Conservation (phyloP, 129 eudicot genomes). For the Ambrosia trifida region DNA sequence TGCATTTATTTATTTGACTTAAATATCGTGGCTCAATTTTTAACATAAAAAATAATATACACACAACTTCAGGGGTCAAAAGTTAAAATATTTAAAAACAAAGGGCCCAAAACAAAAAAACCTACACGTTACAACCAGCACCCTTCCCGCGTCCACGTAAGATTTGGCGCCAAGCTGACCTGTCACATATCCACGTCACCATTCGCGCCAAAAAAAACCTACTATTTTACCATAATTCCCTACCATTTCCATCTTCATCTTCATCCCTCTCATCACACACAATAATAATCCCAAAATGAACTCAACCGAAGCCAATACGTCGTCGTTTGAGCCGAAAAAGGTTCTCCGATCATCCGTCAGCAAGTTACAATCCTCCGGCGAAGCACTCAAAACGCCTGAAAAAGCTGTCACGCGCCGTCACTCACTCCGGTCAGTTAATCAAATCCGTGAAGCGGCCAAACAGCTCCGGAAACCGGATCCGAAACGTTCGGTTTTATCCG, state of each 20-base stretch:
- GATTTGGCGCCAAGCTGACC: constrained; percentile 63
- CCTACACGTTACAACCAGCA: background rate
- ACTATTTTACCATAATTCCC: constrained; percentile 2
- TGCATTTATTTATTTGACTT: too few relatives aligned
- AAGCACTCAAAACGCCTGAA: constrained; percentile 53
- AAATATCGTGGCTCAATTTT: background rate
- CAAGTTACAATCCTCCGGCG: constrained; percentile 32
- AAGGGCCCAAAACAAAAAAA: constrained; percentile 11
- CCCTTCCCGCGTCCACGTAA: constrained; percentile 37
- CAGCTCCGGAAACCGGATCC: constrained; percentile 30
- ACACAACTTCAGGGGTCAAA: background rate
- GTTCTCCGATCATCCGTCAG: constrained; percentile 22
- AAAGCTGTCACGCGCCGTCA: constrained; percentile 41
- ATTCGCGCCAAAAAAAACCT: constrained; percentile 63
- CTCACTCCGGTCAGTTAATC: constrained; percentile 45
- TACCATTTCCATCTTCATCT: constrained; percentile 1
- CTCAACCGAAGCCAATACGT: constrained; percentile 9
- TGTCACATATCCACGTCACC: constrained; percentile 43
- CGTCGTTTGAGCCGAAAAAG: constrained; percentile 51
- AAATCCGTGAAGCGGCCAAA: constrained; percentile 31
- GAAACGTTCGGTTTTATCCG: constrained; percentile 29
- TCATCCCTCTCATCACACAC: constrained; percentile 13
- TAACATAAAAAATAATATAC: background rate
- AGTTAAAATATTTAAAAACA: background rate
- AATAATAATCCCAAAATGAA: background rate